Base-by-base conservation (phyloP, 306 rosid genomes). In the Dryas drummondii region DNA sequence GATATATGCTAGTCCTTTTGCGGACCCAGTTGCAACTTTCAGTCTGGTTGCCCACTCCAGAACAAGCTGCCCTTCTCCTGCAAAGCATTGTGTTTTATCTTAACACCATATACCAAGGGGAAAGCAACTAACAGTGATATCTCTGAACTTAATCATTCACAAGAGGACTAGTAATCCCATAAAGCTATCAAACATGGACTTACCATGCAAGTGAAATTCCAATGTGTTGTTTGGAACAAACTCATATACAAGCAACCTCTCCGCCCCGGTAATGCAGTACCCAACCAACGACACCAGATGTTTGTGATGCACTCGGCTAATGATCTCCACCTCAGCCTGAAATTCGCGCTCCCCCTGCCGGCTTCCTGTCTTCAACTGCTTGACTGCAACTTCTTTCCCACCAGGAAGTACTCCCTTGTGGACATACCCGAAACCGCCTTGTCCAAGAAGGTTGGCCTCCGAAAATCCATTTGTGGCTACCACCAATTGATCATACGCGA, bases 171-270 rank as follows among this genome's bases (percentile, higher is more conserved):
- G 67, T 57, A 56, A 17, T 0, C 19, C 26, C 3, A 40, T 5
- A 37, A 15, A 58, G 5, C 59, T 14, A 14, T 16, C 32, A 74
- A 44, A 62, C 2, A 70, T 45, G 37, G 78, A 49, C 59, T 53
- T 73, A 82, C 93, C 87, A 65, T 86, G 86, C 1, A 86, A 81
- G 83, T 88, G 90, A 66, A 84, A 86, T 82, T 86, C 90, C 83
- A 86, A 54, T 37, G 89, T 84, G 68, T 70, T 63, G 77, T 88
- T 88, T 71, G 88, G 86, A 56, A 84, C 83, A 74, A 72, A 86
- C 60, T 86, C 88, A 8, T 84, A 88, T 51, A 86, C 87, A 27
- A 88, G 87, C 81, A 86, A 55, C 68, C 87, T 82, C 57, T 86
- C 83, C 1, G 75, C 46, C 52, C 75, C 70, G 4, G 75, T 70